These are phyloP conservation scores for Pyrrhoderma lamaoense DNA, from an alignment of 1,284 basidiomycete species.

Conservation along the genomic window DNA sequence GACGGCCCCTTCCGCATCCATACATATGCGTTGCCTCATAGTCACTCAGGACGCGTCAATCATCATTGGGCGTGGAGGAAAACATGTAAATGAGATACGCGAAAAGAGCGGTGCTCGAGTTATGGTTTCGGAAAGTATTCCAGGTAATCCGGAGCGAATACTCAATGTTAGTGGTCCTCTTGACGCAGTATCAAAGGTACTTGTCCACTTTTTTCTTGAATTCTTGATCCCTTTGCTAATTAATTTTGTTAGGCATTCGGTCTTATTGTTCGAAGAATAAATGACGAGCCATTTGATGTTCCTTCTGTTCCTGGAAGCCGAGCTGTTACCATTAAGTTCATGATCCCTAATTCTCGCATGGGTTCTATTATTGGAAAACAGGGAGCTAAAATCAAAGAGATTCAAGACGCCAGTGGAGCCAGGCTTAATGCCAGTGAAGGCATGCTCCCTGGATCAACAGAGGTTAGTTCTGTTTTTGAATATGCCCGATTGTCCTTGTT, in stretches of 20 bases:
- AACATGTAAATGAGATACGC: constrained; percentile 97
- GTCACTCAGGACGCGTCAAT: constrained; percentile 99
- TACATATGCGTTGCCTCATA: constrained; percentile 93
- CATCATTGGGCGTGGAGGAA: constrained; percentile 95
- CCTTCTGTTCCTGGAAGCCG: constrained; percentile 96
- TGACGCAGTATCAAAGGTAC: constrained; percentile 95
- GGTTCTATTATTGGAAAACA: constrained; percentile 98
- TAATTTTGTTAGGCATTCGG: constrained; percentile 77
- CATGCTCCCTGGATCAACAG: constrained; percentile 98
- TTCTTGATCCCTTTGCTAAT: background rate
- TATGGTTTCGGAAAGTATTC: constrained; percentile 93
- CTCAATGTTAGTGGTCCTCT: constrained; percentile 96
- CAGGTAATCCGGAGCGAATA: constrained; percentile 97
- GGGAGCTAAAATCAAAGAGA: constrained; percentile 98
- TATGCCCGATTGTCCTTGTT: background rate
- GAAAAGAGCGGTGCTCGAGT: constrained; percentile 95
- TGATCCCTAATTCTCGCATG: constrained; percentile 99
- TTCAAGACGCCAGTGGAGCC: constrained; percentile 97
- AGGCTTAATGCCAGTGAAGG: constrained; percentile 94
- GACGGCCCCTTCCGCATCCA: constrained; percentile 57
- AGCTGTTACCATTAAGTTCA: constrained; percentile 98
- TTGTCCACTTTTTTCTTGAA: constrained; percentile 22
- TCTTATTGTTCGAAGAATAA: constrained; percentile 96
- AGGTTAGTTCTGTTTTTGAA: constrained; percentile 44
- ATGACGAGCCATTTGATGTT: constrained; percentile 97